Conservation (phyloP, 495 filamentous ascomycete species). For the Penicillium goetzii region DNA sequence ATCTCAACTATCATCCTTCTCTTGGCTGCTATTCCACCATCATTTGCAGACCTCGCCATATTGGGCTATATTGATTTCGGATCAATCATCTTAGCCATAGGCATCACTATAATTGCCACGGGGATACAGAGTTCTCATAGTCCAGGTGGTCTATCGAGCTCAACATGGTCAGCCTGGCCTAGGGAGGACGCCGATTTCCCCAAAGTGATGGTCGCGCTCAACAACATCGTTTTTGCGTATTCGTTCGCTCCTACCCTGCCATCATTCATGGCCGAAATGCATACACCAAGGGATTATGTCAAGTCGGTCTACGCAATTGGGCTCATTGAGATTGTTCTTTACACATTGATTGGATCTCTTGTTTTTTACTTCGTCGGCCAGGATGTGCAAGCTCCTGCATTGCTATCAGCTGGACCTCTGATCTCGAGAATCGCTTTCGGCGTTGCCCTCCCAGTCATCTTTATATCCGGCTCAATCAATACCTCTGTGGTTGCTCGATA, state of each 20-base stretch:
- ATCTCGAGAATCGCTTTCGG: constrained; percentile 72
- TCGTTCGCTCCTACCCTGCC: constrained; percentile 66
- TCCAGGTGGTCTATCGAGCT: constrained; percentile 27
- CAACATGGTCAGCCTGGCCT: constrained; percentile 42
- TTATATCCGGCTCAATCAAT: constrained; percentile 66
- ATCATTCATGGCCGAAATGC: constrained; percentile 74
- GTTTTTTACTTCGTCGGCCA: constrained; percentile 71
- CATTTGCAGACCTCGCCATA: constrained; percentile 58
- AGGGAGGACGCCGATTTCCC: constrained; percentile 32
- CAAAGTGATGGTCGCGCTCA: constrained; percentile 58
- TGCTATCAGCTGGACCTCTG: constrained; percentile 60
- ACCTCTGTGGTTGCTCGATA: constrained; percentile 60
- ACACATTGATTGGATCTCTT: constrained; percentile 65
- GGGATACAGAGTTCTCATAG: constrained; percentile 45
- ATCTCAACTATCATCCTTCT: constrained; percentile 64
- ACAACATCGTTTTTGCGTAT: constrained; percentile 72
- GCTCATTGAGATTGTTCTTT: constrained; percentile 63
- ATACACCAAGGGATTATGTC: constrained; percentile 62
- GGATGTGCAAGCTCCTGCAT: constrained; percentile 67
- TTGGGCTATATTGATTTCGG: constrained; percentile 63
- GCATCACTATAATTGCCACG: constrained; percentile 68
- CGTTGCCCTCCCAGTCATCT: constrained; percentile 72
- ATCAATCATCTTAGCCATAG: constrained; percentile 67
- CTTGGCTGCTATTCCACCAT: constrained; percentile 61
- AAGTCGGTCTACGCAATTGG: constrained; percentile 65